Conservation (phyloP, 108 stramenopile species). For the Pseudonitzschia multiseries region DNA sequence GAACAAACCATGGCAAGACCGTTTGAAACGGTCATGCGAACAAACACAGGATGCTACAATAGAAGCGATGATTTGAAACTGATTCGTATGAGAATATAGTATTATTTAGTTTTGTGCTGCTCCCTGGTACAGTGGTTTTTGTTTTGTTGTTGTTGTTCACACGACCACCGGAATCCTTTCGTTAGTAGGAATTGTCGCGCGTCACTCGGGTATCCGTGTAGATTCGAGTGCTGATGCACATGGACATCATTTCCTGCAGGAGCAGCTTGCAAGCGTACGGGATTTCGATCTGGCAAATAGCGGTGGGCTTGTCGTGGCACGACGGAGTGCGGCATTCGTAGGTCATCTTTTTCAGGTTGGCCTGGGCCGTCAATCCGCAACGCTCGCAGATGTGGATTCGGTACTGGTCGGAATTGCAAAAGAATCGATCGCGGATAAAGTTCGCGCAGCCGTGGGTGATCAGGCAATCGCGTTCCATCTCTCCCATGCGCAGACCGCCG, state of each 20-base stretch:
- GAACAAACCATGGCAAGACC: no score
- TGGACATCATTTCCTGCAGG: conserved; percentile 97
- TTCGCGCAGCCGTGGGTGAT: conserved; percentile 98
- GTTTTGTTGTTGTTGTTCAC: no score
- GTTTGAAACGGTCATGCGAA: no score
- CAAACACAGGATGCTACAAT: no score
- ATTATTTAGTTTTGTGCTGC: no score
- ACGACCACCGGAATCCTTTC: not conserved
- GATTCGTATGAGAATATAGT: no score
- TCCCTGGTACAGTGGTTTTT: not conserved
- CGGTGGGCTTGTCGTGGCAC: conserved; percentile 78
- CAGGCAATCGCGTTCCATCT: conserved; percentile 99
- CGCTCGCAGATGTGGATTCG: conserved; percentile 95
- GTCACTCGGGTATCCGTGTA: conserved; percentile 61
- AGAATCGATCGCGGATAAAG: conserved; percentile 98
- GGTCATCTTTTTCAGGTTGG: conserved; percentile 95
- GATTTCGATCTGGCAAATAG: conserved; percentile 92
- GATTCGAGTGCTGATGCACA: conserved; percentile 90
- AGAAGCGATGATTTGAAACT: no score
- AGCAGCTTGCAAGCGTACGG: conserved; percentile 99
- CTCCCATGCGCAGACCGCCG: conserved; percentile 99
- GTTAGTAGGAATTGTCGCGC: conserved; percentile 39
- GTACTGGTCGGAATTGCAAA: conserved; percentile 96
- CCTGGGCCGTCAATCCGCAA: conserved; percentile 96
- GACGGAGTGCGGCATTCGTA: conserved; percentile 89